A percentile compares a stretch with the other conserved stretches of the same genome.
phyloP scores from a whole-genome alignment of 495 filamentous ascomycete species.

The Lentithecium fluviatile region DNA sequence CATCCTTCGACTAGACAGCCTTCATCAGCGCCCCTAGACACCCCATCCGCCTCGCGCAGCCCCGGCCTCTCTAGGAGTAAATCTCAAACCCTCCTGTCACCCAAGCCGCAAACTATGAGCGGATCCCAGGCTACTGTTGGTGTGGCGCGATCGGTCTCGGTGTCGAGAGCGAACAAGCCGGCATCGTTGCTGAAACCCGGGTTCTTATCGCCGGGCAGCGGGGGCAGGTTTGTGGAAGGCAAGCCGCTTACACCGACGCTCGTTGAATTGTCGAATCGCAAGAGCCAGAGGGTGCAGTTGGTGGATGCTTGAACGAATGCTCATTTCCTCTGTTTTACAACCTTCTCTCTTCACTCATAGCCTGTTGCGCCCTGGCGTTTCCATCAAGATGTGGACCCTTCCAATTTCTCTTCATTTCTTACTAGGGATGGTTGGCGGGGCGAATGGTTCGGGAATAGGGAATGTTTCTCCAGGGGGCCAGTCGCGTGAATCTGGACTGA shows the following conservation, averaged over 20 bases:
- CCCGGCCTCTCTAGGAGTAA: neutral
- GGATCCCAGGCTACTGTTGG: constrained; percentile 19
- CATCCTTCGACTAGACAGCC: constrained; percentile 8
- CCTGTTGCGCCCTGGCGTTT: constrained; percentile 4
- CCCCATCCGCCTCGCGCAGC: neutral
- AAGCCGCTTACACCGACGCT: constrained; percentile 32
- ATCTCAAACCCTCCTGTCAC: constrained; percentile 2
- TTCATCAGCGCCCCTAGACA: constrained; percentile 21
- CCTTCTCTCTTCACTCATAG: constrained; percentile 1
- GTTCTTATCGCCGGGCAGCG: constrained; percentile 1
- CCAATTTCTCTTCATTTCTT: neutral
- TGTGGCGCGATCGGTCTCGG: constrained; percentile 28
- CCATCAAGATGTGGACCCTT: neutral
- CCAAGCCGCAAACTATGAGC: constrained; percentile 17
- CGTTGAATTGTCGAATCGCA: constrained; percentile 34
- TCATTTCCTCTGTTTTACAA: neutral
- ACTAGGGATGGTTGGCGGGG: no score
- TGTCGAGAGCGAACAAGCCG: constrained; percentile 21
- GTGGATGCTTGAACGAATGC: constrained; percentile 23
- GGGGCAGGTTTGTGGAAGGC: constrained; percentile 28
- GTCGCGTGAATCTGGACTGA: no score
- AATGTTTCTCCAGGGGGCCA: no score
- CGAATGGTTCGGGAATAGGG: no score
- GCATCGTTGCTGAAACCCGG: constrained; percentile 20
- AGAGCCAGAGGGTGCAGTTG: constrained; percentile 33